Base-by-base conservation (phyloP, 176 grass and related monocot genomes). In the Musa itinerans region DNA sequence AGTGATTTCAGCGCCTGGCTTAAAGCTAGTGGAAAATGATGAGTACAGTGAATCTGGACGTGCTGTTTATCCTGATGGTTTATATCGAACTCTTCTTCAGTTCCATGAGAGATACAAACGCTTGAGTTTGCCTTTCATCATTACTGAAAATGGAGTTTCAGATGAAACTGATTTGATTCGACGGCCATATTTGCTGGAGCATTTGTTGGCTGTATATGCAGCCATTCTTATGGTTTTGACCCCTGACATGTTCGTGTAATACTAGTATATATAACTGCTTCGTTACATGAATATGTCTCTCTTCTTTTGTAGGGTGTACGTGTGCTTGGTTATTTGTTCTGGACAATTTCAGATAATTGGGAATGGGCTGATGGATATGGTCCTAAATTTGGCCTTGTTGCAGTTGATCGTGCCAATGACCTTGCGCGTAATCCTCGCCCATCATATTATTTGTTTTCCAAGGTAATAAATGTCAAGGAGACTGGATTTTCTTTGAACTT, bases 291-390 rank as follows among this genome's bases (percentile, higher is more conserved):
- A 53, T 77, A 50, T 74, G 50, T n/a, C 24, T 85, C 17, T 85
- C 17, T 78, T 16, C 6, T 76, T 75, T 85, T 91, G 58, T 73
- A 93, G 94, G 94, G 94, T 72, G 90, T 98, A 48, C 83, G 76
- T 63, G 86, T 98, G 34, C 83, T 98, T 86, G 90, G 90, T 81
- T 98, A 93, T 91, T 65, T 98, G 50, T 93, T 98, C 76, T 98
- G 94, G 94, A 93, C 90, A 78, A 98, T 83, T 66, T 98, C 94
- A 9, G 94, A 98, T 86, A 98, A 93, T 80, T 98, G 90, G 94
- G 90, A 98, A 81, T 93, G 94, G 94, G 94, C 94, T 10, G 94
- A 98, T 87, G 94, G 94, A 58, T 98, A 98, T 83, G 94, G 94
- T 58, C 94, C 88, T 13, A 93, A 98, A 81, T 98, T 98, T 83